Percentiles rank a stretch among this genome's conserved stretches.
Conservation (phyloP, 257 asterid species). For the Solanum raphanifolium region DNA sequence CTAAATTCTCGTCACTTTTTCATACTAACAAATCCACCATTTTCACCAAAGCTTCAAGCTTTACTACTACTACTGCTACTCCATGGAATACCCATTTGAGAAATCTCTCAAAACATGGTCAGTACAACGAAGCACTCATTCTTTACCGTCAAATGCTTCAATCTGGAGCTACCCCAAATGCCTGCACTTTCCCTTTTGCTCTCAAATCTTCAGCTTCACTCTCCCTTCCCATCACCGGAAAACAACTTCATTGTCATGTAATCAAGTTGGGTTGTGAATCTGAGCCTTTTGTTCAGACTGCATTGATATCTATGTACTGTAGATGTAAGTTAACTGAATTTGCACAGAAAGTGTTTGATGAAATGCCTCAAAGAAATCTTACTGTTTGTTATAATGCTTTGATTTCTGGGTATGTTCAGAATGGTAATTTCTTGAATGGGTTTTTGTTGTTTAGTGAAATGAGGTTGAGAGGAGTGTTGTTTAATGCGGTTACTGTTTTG, state of each 20-base stretch:
- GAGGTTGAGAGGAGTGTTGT: slow-evolving; percentile 30
- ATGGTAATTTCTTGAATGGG: slow-evolving; percentile 25
- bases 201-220: slow-evolving; percentile 70
- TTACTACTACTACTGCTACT: neutral
- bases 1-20: neutral
- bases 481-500: slow-evolving; percentile 48
- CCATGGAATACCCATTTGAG: slow-evolving; percentile 72
- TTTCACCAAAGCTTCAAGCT: slow-evolving; percentile 1
- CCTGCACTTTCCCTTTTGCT: slow-evolving; percentile 80
- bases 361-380: slow-evolving; percentile 36
- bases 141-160: slow-evolving; percentile 70
- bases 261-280: slow-evolving; percentile 57
- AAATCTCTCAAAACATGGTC: slow-evolving; percentile 58
- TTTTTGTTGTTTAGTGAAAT: slow-evolving; percentile 37
- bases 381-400: slow-evolving; percentile 77
- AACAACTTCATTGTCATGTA: slow-evolving; percentile 64
- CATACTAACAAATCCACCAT: slow-evolving; percentile 6
- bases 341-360: slow-evolving; percentile 65
- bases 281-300: slow-evolving; percentile 82
- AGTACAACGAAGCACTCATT: slow-evolving; percentile 34
- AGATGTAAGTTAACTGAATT: slow-evolving; percentile 15
- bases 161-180: slow-evolving; percentile 52
- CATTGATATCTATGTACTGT: slow-evolving; percentile 48
- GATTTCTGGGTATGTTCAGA: slow-evolving; percentile 57
- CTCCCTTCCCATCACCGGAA: slow-evolving; percentile 34